phyloP scores from a whole-genome alignment of 2,329 filamentous ascomycete species.

The Diplodia scrobiculata region DNA sequence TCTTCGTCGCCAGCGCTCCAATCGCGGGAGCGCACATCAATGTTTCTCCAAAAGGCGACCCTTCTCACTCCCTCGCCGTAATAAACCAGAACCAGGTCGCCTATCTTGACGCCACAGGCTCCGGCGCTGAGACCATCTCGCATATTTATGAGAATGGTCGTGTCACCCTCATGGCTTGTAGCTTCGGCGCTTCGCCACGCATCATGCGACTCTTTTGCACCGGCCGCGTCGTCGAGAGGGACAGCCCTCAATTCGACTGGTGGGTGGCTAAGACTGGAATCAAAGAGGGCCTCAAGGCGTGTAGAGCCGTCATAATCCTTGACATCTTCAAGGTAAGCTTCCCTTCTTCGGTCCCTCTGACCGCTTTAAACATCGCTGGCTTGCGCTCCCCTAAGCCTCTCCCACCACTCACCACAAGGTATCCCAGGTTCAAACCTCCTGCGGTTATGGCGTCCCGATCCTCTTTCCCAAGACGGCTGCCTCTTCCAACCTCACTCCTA shows the following conservation, averaged over 20 bases:
- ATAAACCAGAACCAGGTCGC: constrained; percentile 61
- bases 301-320: constrained; percentile 61
- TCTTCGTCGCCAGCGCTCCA: constrained; percentile 74
- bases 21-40: constrained; percentile 71
- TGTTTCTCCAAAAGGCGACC: constrained; percentile 72
- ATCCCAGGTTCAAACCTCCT: constrained; percentile 61
- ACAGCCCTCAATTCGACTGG: constrained; percentile 47
- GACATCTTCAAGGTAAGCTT: constrained; percentile 60
- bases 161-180: constrained; percentile 73
- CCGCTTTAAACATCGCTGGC: no score
- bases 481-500: no score
- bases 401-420: background rate
- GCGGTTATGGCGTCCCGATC: constrained; percentile 65
- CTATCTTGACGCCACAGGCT: constrained; percentile 75
- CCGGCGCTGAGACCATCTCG: constrained; percentile 73
- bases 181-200: constrained; percentile 61
- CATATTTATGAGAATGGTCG: constrained; percentile 77
- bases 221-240: constrained; percentile 62
- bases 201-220: constrained; percentile 67
- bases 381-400: background rate
- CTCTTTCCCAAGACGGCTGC: constrained; percentile 44
- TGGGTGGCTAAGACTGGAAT: constrained; percentile 49
- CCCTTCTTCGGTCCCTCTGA: background rate
- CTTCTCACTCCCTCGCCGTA: constrained; percentile 63
- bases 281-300: constrained; percentile 47